Conservation (phyloP, 1,284 basidiomycete species). For the Phellopilus nigrolimitatus region DNA sequence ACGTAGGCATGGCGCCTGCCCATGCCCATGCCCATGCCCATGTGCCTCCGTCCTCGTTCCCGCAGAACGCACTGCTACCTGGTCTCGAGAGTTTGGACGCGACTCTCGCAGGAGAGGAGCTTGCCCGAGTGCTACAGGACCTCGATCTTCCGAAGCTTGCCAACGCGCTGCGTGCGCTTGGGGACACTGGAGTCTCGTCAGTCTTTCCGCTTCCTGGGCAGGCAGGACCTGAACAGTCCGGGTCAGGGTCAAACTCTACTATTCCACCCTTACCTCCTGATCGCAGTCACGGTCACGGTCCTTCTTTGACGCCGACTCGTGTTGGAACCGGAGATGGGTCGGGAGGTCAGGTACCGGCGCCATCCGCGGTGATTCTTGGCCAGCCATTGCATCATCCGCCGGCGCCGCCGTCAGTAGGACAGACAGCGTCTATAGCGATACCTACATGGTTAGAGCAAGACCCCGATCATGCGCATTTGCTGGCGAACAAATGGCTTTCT, state of each 20-base stretch:
- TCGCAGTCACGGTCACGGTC: too few relatives aligned
- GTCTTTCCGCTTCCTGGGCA: slow-evolving; percentile 9
- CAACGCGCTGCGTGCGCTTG: slow-evolving; percentile 55
- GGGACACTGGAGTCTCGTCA: slow-evolving; percentile 43
- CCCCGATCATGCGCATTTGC: slow-evolving; percentile 43
- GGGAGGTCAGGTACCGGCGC: slow-evolving; percentile 27
- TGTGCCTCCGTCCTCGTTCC: slow-evolving; percentile 42
- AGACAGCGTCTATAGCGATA: slow-evolving; percentile 30
- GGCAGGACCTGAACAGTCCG: neutral
- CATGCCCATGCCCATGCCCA: neutral
- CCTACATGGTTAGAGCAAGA: slow-evolving; percentile 30
- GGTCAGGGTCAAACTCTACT: neutral
- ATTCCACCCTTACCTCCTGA: neutral
- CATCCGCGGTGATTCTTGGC: slow-evolving; percentile 29
- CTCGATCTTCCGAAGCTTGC: slow-evolving; percentile 68
- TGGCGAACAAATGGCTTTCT: slow-evolving; percentile 72
- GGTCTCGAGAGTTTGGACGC: neutral
- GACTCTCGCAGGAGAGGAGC: slow-evolving; percentile 44
- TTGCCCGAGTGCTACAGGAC: slow-evolving; percentile 64
- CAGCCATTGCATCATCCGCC: slow-evolving; percentile 30
- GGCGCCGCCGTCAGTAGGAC: slow-evolving; percentile 30
- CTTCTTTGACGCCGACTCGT: too few relatives aligned
- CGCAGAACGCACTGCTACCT: slow-evolving; percentile 28
- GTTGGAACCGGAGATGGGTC: too few relatives aligned
- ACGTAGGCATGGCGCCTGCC: neutral